Evolutionary conservation across 306 rosid species (phyloP).

Genomic region (Sesbania bispinosa): DNA sequence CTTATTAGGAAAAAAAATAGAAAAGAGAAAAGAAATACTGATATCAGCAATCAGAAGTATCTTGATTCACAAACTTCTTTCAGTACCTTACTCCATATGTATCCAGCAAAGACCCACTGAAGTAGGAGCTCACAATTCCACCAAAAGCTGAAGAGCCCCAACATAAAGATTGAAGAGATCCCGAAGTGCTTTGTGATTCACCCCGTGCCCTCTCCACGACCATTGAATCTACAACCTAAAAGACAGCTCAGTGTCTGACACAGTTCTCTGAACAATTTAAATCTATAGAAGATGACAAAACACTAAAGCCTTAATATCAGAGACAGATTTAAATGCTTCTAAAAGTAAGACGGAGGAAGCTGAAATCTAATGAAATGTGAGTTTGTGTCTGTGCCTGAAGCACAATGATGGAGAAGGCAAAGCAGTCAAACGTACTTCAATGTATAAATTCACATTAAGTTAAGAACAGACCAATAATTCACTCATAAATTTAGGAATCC

Average conservation of each 20-base stretch:
- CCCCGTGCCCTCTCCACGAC: slow-evolving; percentile 99
- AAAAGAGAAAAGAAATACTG: not conserved
- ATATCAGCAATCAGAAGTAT: slow-evolving; percentile 22
- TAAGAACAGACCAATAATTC: not conserved
- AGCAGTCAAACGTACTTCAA: not conserved
- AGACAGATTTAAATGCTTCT: slow-evolving; percentile 1
- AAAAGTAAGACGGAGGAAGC: not conserved
- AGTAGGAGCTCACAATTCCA: slow-evolving; percentile 94
- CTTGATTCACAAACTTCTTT: slow-evolving; percentile 13
- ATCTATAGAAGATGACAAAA: slow-evolving; percentile 11
- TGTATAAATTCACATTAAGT: not conserved
- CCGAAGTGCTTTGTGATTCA: slow-evolving; percentile 95
- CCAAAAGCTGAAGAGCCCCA: slow-evolving; percentile 99
- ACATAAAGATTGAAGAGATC: slow-evolving; percentile 96
- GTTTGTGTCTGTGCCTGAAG: not conserved
- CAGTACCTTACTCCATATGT: slow-evolving; percentile 86
- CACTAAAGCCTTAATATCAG: slow-evolving; percentile 11
- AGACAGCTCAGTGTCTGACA: slow-evolving; percentile 39
- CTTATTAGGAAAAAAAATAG: not conserved
- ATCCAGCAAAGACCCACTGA: slow-evolving; percentile 88
- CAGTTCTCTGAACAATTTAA: slow-evolving; percentile 22
- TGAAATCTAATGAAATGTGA: not conserved
- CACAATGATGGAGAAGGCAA: slow-evolving; percentile 9
- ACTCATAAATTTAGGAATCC: slow-evolving; percentile 5
- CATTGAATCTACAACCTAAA: slow-evolving; percentile 99